Evolutionary conservation across 2,329 filamentous ascomycete genomes (phyloP).

Genomic region (Exophiala aquamarina): DNA sequence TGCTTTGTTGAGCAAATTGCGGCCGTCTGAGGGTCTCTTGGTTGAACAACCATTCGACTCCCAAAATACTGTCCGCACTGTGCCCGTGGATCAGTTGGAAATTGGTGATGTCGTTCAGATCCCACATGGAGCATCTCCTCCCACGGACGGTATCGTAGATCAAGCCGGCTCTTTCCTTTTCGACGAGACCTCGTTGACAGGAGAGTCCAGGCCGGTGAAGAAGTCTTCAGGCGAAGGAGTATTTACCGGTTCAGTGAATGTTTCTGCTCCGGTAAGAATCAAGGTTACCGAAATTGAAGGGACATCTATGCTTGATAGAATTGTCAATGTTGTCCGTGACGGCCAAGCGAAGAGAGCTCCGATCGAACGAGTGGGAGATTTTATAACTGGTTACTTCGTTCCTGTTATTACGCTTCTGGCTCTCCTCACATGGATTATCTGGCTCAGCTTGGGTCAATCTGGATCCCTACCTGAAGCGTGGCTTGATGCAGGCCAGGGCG

Average conservation of each 20-base stretch:
- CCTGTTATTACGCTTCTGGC: conserved; percentile 50
- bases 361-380: conserved; percentile 48
- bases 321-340: conserved; percentile 49
- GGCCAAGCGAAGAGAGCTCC: conserved; percentile 51
- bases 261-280: conserved; percentile 46
- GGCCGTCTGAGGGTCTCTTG: conserved; percentile 74
- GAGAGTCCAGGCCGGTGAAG: conserved; percentile 47
- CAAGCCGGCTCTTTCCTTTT: conserved; percentile 64
- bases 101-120: conserved; percentile 73
- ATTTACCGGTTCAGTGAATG: conserved; percentile 49
- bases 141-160: conserved; percentile 71
- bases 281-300: conserved; percentile 45
- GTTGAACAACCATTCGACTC: conserved; percentile 40
- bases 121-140: conserved; percentile 76
- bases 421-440: conserved; percentile 47
- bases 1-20: conserved; percentile 72
- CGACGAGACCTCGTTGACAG: conserved; percentile 86
- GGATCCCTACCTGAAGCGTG: conserved; percentile 50
- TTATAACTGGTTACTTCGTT: conserved; percentile 50
- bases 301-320: conserved; percentile 51
- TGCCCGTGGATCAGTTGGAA: conserved; percentile 70
- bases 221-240: conserved; percentile 44
- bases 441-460: conserved; percentile 46
- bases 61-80: conserved; percentile 37
- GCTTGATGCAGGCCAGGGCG: conserved; percentile 47